Evolutionary conservation across 495 filamentous ascomycete genomes (phyloP), one percentile per base, ranked within the genome.

Genomic region (Lasiosphaeria hispida): DNA sequence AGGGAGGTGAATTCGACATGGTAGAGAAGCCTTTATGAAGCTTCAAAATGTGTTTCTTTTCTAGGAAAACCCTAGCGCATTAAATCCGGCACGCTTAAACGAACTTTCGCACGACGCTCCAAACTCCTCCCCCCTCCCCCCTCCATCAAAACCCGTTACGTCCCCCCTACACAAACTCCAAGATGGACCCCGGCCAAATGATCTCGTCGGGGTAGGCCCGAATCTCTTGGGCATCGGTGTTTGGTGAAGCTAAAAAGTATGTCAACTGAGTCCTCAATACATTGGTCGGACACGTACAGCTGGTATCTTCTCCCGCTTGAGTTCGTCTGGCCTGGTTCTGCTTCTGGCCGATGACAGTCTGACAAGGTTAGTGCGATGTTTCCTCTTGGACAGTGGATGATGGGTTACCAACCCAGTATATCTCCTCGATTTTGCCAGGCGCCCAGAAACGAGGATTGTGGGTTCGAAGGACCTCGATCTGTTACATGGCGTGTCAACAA

Each of bases 371-470:
- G 23, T 5, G 23, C 23, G 5, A 5, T 30, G 23, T 30, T 30
- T 30, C 23, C 23, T 5, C 23, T 30, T 30, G 5, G 23, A 30
- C 23, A 30, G 23, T 30, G 23, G 23, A 30, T 30, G 49, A 23
- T 8, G 15, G 4, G 47, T n/a, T 8, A 40, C 49, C 10, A 8
- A 40, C 49, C 49, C 49, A 52, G 15, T 30, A 38, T 18, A 19
- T n/a, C 14, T 40, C n/a, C 35, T 52, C 49, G 5, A 52, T 23
- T 18, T 19, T 15, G 10, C 49, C 49, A 23, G 49, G 49, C 10
- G 49, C 36, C 36, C 49, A 40, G 35, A 52, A 52, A 18, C 49
- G 15, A 7, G 49, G 49, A 36, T 52, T 52, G 1, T 52, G 39
- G 7, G 35, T 23, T 8, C 5, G 7, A 4, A 52, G 36, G 33